Percentiles rank a stretch among this genome's conserved stretches.
Evolutionary conservation across 805 yeast genomes (phyloP).

Genomic region (Yarrowia osloensis): DNA sequence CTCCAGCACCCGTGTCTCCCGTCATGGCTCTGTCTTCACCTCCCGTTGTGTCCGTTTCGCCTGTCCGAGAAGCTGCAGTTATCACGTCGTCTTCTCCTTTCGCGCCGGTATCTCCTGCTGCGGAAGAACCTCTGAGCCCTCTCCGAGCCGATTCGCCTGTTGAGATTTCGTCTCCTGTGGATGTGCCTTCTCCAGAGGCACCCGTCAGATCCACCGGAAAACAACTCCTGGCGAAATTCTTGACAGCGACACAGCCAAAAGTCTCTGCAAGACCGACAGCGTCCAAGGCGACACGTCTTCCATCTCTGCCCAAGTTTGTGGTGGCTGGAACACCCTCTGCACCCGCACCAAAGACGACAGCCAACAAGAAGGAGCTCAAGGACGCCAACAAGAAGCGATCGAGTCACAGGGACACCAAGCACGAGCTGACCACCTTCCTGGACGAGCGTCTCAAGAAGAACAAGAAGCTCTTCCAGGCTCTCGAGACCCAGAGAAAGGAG

Average conservation of each 20-base stretch:
- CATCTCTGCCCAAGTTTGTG: background rate
- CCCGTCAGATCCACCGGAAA: too few species aligned
- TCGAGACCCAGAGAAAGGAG: background rate
- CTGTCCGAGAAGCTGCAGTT: background rate
- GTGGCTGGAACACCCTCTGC: background rate
- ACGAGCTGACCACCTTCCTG: background rate
- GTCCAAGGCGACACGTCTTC: too few species aligned
- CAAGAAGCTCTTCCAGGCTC: constrained; percentile 31
- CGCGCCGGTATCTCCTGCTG: background rate
- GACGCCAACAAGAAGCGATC: constrained; percentile 23
- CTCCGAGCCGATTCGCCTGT: background rate
- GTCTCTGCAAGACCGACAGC: too few species aligned
- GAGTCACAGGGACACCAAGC: constrained; percentile 12
- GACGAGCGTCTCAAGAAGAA: constrained; percentile 13
- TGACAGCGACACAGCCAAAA: too few species aligned
- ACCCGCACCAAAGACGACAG: background rate
- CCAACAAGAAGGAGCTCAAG: background rate
- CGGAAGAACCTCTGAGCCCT: background rate
- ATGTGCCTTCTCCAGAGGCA: background rate
- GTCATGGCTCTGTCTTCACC: background rate
- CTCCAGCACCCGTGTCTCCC: background rate
- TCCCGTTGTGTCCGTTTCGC: background rate
- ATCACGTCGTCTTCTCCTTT: too few species aligned
- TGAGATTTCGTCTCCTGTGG: background rate
- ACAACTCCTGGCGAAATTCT: too few species aligned